Evolutionary conservation across 805 yeast species (phyloP), one percentile per base, ranked within the genome.

Genomic region (Hanseniaspora meyeri): DNA sequence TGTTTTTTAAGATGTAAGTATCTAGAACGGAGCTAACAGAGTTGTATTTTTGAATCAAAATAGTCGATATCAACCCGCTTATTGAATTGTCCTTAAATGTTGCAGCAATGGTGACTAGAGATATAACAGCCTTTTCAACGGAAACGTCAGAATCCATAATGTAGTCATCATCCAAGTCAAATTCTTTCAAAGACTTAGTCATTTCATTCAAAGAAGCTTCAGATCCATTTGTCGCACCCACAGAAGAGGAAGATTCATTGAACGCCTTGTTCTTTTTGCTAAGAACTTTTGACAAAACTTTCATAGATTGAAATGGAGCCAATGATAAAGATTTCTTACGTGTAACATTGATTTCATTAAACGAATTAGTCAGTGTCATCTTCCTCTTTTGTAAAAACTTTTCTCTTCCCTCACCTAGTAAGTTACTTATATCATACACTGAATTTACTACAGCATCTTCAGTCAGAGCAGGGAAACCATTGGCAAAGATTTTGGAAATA

Each of bases 401-500:
- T 2, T 37, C 34, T 49, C 54, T 49, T 16, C 77, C 82, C 54
- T 74, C 78, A 52, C 83, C 78, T 36, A 91, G 70, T 58, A 85
- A 67, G 65, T 93, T 93, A 19, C 86, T 80, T 60, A 91, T 74
- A 0, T 95, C 82, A 69, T 93, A 93, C 52, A 93, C 81, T 1
- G 91, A 78, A 8, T 95, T 83, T 9, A 89, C 86, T 24, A 85
- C 82, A 1, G 87, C 80, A 65, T 89, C 96, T 64, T 88, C 91
- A 19, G 89, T 79, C 54, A 85, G 72, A 9, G 80, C 78, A 57
- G 77, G 78, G 61, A 87, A 72, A 3, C 90, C 88, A 50, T 77
- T 67, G 0, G 90, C 85, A 40, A 89, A 78, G 39, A 79, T 70
- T 55, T 70, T 68, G 0, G 93, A 77, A 1, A 83, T 75, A 6